Base-by-base conservation (phyloP, 2,329 filamentous ascomycete species). In the Penicillium psychrosexuale region DNA sequence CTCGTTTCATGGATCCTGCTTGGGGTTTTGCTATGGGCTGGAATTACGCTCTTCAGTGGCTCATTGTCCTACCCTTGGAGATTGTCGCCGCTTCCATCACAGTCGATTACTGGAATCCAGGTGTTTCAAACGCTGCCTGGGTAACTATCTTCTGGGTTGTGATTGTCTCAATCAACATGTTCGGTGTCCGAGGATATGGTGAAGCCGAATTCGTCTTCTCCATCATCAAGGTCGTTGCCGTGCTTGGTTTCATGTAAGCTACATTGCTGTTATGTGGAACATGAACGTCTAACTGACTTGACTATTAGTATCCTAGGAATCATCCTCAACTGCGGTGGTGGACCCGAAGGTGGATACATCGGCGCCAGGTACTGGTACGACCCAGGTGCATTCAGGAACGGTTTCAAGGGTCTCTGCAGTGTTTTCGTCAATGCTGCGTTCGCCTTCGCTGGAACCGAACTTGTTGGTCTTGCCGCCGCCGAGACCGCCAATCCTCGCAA, bases 21-120 rank as follows among this genome's bases (percentile, higher is more conserved):
- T 96, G 91, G 91, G 91, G 91, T 0, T 96, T 96, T 69, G 90
- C 91, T 44, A 95, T 96, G 89, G 91, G 91, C 15, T 96, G 91
- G 91, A 96, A 95, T 67, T 95, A 96, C 71, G 90, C 89, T 5
- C 72, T 96, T 62, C 89, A 95, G 74, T 96, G 92, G 92, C 81
- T 96, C 2, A 82, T 91, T 34, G 85, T 92, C 0, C 74, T 96
- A 31, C 91, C 91, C 0, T 79, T 96, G 36, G 91, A 96, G 72
- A 88, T 96, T 53, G 90, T 96, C 58, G 89, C 91, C 2, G 91
- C 91, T 2, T 88, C 90, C 3, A 84, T 96, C 22, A 95, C 91
- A 0, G 86, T 96, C 51, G 81, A 86, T 31, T 96, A 89, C 69
- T 96, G 91, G 91, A 84, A 85, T 50, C 71, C 81, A 0, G 62